Conservation (phyloP, 768 basidiomycete genomes). For the Rhodocollybia butyracea region DNA sequence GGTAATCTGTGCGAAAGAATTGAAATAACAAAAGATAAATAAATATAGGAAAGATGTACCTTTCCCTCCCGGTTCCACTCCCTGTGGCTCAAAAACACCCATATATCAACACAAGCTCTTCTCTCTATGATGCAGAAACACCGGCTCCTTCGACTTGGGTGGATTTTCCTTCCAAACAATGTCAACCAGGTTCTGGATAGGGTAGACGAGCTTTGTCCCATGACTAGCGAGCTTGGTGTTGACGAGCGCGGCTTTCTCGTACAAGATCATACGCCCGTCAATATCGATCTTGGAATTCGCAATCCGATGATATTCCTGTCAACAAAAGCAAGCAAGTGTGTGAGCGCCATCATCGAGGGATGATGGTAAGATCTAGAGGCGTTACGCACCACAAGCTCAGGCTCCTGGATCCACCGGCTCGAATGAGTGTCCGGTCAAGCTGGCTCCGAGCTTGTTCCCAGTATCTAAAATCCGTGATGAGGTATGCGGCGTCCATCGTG, state of each 20-base stretch:
- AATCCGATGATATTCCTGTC: conserved; percentile 14
- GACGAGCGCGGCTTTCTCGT: conserved; percentile 63
- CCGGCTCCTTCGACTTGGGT: conserved; percentile 55
- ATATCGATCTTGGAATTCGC: conserved; percentile 56
- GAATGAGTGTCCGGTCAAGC: conserved; percentile 66
- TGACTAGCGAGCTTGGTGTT: conserved; percentile 50
- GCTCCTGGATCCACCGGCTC: conserved; percentile 47
- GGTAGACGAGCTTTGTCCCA: conserved; percentile 70
- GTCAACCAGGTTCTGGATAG: conserved; percentile 82
- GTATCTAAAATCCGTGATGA: conserved; percentile 80
- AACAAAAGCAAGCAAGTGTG: too few species aligned
- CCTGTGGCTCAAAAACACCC: conserved; percentile 71
- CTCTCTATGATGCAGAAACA: conserved; percentile 67
- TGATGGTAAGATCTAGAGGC: conserved; percentile 1
- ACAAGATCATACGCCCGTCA: conserved; percentile 80
- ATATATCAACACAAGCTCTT: conserved; percentile 71
- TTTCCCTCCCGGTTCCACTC: conserved; percentile 80
- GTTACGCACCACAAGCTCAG: conserved; percentile 58
- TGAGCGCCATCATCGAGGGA: background rate
- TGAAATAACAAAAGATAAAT: conserved; percentile 1
- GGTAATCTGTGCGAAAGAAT: conserved; percentile 41
- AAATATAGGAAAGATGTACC: conserved; percentile 30
- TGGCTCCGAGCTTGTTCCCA: conserved; percentile 76
- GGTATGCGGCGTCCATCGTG: conserved; percentile 62
- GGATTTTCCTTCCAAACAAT: conserved; percentile 80